A percentile compares a stretch with the other conserved stretches of the same genome.
Evolutionary conservation across 768 basidiomycete genomes (phyloP).

Genomic region (Kwoniella bestiolae): DNA sequence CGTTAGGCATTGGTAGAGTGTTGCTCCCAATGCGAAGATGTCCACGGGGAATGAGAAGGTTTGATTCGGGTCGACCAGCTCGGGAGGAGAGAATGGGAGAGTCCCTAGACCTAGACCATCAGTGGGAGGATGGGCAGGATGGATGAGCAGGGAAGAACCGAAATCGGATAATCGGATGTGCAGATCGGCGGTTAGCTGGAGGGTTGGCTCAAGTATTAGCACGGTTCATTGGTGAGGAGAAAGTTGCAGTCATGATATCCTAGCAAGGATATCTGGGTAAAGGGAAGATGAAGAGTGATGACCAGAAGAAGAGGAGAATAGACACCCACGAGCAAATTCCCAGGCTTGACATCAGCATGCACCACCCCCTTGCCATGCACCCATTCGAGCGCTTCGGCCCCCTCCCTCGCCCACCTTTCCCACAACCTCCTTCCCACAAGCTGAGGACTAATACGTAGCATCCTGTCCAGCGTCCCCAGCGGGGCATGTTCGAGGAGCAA

Average conservation of each 20-base stretch:
- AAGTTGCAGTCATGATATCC: not conserved
- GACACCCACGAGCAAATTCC: slow-evolving; percentile 55
- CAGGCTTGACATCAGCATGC: slow-evolving; percentile 61
- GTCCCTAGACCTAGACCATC: slow-evolving; percentile 60
- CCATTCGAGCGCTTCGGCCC: slow-evolving; percentile 53
- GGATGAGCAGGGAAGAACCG: slow-evolving; percentile 58
- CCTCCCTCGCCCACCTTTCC: slow-evolving; percentile 56
- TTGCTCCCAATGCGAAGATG: slow-evolving; percentile 60
- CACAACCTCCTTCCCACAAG: slow-evolving; percentile 47
- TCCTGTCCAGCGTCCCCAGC: slow-evolving; percentile 51
- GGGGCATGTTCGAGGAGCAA: slow-evolving; percentile 52
- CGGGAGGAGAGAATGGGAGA: slow-evolving; percentile 59
- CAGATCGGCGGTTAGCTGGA: slow-evolving; percentile 47
- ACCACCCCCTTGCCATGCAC: slow-evolving; percentile 58
- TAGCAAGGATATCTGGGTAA: not conserved
- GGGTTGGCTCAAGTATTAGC: not conserved
- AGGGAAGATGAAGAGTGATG: not conserved
- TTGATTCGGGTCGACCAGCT: slow-evolving; percentile 57
- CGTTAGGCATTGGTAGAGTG: slow-evolving; percentile 57
- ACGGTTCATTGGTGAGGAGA: no score
- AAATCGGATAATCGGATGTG: slow-evolving; percentile 60
- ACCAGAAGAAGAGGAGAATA: not conserved
- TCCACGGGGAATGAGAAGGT: slow-evolving; percentile 59
- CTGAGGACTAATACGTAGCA: slow-evolving; percentile 47
- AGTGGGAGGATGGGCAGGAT: slow-evolving; percentile 46